Evolutionary conservation across 345 rosid genomes (phyloP), one percentile per base, ranked within the genome.

Genomic region (Clarkia xantiana): DNA sequence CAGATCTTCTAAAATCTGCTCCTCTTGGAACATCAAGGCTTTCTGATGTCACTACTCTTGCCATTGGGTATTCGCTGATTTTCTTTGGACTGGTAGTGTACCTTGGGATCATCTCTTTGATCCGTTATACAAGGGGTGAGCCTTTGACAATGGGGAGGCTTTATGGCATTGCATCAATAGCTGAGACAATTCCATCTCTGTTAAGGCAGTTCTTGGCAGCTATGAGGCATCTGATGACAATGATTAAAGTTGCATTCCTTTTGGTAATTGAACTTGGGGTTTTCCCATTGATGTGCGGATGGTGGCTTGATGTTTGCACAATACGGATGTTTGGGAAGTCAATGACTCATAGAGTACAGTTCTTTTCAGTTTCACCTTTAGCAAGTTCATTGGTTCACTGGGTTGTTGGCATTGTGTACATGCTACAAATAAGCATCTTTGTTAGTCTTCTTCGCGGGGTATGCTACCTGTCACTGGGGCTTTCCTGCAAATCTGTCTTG

Each of bases 371-470:
- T 49, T 84, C 96, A 64, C 98, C 98, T 47, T 52, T 91, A 56
- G 96, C 98, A 52, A 86, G 98, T 66, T 86, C 96, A 11, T 71
- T 91, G 70, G 73, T 86, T 55, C 98, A 86, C 62, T 91, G 98
- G 98, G 90, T 87, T 62, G 86, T 91, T 39, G 98, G 96, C 46
- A 86, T 86, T 58, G 79, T 86, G 18, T 91, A 91, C 72, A 87
- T 86, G 96, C 67, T 91, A 51, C 96, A 91, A 65, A 91, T 86
- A 74, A 84, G 96, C 82, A 87, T 87, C 65, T 93, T 93, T 10
- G 96, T 87, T 66, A 87, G 95, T 70, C 96, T 93, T 77, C 95
- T 93, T 49, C 86, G 99, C 53, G 95, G 95, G 95, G 99, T 93
- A 87, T 29, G 62, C 13, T 53, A 57, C 47, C 44, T 57, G 40